Percentiles rank a stretch among this genome's conserved stretches.
Conservation (phyloP, 768 basidiomycete genomes). For the Boletus edulis region DNA sequence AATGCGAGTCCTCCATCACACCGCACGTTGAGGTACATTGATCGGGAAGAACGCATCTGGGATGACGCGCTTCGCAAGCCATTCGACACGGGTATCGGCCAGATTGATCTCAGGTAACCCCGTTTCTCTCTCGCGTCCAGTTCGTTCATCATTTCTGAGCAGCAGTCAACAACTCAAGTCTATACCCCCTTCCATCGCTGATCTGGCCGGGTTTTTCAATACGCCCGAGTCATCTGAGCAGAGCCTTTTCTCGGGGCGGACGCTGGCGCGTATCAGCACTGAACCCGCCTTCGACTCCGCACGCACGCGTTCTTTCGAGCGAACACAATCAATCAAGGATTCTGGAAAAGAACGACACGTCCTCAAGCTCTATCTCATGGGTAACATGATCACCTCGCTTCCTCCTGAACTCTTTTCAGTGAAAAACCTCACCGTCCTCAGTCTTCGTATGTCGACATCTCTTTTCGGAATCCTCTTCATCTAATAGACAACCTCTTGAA, state of each 20-base stretch:
- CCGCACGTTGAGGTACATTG: slow-evolving; percentile 19
- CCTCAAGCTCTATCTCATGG: slow-evolving; percentile 54
- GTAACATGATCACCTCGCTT: slow-evolving; percentile 51
- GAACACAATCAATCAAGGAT: slow-evolving; percentile 28
- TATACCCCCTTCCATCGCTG: slow-evolving; percentile 47
- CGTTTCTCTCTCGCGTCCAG: slow-evolving; percentile 12
- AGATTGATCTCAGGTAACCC: slow-evolving; percentile 54
- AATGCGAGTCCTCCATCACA: slow-evolving; percentile 8
- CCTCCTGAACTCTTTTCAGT: slow-evolving; percentile 59
- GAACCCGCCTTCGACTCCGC: slow-evolving; percentile 29
- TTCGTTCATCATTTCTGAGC: slow-evolving; percentile 11
- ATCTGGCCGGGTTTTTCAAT: slow-evolving; percentile 47
- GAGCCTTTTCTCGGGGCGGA: slow-evolving; percentile 22
- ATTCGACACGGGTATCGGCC: slow-evolving; percentile 47
- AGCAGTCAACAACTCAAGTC: slow-evolving; percentile 42
- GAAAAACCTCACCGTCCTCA: slow-evolving; percentile 57
- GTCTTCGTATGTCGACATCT: slow-evolving; percentile 49
- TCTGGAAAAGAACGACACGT: slow-evolving; percentile 44
- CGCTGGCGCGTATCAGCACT: slow-evolving; percentile 34
- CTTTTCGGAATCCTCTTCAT: neutral
- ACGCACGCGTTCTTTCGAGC: slow-evolving; percentile 23
- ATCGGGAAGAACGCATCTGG: slow-evolving; percentile 43
- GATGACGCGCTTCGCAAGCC: slow-evolving; percentile 43
- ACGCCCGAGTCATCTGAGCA: slow-evolving; percentile 37
- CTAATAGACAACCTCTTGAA: slow-evolving; percentile 21